Evolutionary conservation across 202 grass and related monocot genomes (phyloP).

Genomic region (Elaeis oleifera): DNA sequence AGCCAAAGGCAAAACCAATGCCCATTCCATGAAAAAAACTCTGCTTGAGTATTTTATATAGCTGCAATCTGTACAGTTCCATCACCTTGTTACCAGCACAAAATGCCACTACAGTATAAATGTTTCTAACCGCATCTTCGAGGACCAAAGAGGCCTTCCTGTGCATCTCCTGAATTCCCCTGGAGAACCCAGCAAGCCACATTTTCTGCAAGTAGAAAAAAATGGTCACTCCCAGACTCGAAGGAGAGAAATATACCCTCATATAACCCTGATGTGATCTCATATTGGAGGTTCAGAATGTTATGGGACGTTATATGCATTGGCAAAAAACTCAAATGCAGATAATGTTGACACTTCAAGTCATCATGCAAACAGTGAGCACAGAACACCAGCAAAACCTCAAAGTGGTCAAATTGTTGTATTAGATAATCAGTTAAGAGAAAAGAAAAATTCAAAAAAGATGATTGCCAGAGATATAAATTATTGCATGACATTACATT

Average conservation of each 20-base stretch:
- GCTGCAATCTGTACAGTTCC: conserved; percentile 84
- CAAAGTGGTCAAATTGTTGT: no score
- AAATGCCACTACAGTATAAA: conserved; percentile 97
- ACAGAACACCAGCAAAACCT: no score
- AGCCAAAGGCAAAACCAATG: conserved; percentile 86
- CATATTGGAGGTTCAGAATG: no score
- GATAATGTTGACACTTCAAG: no score
- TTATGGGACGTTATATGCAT: no score
- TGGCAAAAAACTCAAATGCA: no score
- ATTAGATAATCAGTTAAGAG: no score
- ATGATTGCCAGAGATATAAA: no score
- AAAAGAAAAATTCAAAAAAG: no score
- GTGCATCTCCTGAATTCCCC: conserved; percentile 98
- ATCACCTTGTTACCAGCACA: conserved; percentile 99
- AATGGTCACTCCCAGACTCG: conserved; percentile 20
- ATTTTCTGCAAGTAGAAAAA: conserved; percentile 56
- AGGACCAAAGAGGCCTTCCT: conserved; percentile 96
- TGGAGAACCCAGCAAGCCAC: conserved; percentile 99
- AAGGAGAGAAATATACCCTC: conserved; percentile 5
- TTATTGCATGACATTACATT: no score
- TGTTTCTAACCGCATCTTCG: conserved; percentile 97
- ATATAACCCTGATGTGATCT: no score
- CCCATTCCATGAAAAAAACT: conserved; percentile 74
- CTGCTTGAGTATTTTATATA: conserved; percentile 72
- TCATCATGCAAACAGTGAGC: no score